A percentile compares a stretch with the other conserved stretches of the same genome.
These are phyloP conservation scores for Yamadazyma conglobata DNA, from an alignment of 1,139 yeast genomes.

Conservation along the genomic window DNA sequence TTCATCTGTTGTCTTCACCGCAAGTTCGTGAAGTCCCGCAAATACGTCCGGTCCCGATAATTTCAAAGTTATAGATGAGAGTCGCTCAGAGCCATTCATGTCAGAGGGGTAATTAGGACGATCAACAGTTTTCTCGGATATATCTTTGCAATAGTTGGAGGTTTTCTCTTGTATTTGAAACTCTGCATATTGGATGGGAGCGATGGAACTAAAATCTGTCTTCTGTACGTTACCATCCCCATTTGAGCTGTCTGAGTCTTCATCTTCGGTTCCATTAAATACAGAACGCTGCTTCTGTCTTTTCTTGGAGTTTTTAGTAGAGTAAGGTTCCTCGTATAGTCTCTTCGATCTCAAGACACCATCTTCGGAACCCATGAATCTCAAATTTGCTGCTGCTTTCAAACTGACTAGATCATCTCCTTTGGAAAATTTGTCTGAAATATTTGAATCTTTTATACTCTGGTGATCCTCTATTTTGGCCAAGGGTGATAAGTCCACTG, in stretches of 20 bases:
- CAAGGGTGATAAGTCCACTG: conserved; percentile 61
- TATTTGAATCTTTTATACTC: neutral
- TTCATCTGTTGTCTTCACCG: conserved; percentile 31
- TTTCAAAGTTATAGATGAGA: conserved; percentile 40
- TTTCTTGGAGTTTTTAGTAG: conserved; percentile 11
- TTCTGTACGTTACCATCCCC: too few relatives aligned
- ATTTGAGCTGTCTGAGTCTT: too few relatives aligned
- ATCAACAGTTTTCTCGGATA: too few relatives aligned
- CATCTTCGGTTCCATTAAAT: conserved; percentile 19
- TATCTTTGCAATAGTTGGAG: neutral
- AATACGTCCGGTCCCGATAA: conserved; percentile 73
- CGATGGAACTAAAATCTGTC: conserved; percentile 45
- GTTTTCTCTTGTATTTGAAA: conserved; percentile 33
- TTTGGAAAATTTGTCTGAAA: conserved; percentile 10
- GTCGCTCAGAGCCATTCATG: too few relatives aligned
- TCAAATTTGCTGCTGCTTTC: conserved; percentile 42
- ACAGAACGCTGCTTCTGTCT: too few relatives aligned
- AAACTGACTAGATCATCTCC: conserved; percentile 11
- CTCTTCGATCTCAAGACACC: conserved; percentile 30
- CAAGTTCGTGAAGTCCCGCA: conserved; percentile 74
- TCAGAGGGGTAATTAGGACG: too few relatives aligned
- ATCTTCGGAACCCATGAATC: conserved; percentile 53
- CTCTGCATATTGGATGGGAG: conserved; percentile 54
- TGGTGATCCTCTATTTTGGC: conserved; percentile 34
- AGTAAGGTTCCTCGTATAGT: conserved; percentile 32